Conservation (phyloP, 805 yeast species). For the Saccharomycopsis lassenensis region DNA sequence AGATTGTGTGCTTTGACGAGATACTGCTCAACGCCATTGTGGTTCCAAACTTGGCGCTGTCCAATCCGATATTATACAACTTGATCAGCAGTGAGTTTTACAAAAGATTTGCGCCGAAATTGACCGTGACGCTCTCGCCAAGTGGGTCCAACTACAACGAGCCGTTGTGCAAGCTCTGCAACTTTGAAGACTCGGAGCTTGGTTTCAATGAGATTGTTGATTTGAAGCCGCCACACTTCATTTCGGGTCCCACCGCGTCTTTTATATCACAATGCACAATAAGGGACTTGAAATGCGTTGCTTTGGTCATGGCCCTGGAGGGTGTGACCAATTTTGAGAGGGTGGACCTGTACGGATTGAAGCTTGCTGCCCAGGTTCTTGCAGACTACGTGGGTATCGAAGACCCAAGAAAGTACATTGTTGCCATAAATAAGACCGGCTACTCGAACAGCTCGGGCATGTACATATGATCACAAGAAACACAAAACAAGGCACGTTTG, state of each 20-base stretch:
- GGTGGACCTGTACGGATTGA: constrained; percentile 28
- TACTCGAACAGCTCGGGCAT: background rate
- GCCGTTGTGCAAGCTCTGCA: constrained; percentile 11
- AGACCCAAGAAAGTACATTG: too few species aligned
- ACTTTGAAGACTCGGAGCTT: constrained; percentile 19
- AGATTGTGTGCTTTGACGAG: constrained; percentile 18
- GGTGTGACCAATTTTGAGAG: constrained; percentile 55
- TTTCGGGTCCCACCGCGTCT: constrained; percentile 49
- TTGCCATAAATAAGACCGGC: background rate
- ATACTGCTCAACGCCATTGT: constrained; percentile 20
- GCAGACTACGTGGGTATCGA: background rate
- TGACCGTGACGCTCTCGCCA: constrained; percentile 24
- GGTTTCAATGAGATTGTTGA: constrained; percentile 20
- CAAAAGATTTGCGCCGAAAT: constrained; percentile 1
- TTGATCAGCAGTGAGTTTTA: too few species aligned
- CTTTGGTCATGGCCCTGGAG: constrained; percentile 40
- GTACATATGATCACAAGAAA: constrained; percentile 1
- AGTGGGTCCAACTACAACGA: constrained; percentile 26
- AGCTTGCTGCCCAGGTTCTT: constrained; percentile 3
- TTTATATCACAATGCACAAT: constrained; percentile 22
- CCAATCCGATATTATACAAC: constrained; percentile 19
- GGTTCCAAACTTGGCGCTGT: constrained; percentile 10
- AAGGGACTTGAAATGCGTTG: constrained; percentile 1
- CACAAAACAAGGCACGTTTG: constrained; percentile 1
- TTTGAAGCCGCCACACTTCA: constrained; percentile 49